Evolutionary conservation across 495 filamentous ascomycete genomes (phyloP).

Genomic region (Talaromyces ruber): DNA sequence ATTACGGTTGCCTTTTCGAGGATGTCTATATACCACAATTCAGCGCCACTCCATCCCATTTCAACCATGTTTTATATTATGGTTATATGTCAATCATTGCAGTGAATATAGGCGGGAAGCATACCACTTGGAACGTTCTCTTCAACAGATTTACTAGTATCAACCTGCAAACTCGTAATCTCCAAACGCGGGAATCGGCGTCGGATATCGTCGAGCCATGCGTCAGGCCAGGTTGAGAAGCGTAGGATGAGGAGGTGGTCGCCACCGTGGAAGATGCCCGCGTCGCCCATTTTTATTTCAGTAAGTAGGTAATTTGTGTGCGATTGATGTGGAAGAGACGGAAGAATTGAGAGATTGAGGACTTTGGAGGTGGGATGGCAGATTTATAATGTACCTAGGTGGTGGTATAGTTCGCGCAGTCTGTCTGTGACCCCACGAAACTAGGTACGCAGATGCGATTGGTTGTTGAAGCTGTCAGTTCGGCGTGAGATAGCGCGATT

Average conservation of each 20-base stretch:
- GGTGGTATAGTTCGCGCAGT: not conserved
- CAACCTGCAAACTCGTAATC: not conserved
- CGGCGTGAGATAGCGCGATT: not conserved
- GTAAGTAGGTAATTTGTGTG: not conserved
- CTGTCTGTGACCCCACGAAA: not conserved
- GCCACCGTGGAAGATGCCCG: not conserved
- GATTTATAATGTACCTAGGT: not conserved
- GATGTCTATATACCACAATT: not conserved
- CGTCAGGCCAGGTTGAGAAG: not conserved
- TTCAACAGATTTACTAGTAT: not conserved
- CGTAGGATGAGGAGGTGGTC: constrained; percentile 3
- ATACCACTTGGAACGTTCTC: constrained; percentile 2
- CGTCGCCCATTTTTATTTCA: not conserved
- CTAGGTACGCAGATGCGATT: not conserved
- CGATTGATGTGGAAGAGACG: not conserved
- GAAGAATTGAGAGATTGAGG: not conserved
- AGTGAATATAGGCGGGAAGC: too few species aligned
- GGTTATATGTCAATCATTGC: too few species aligned
- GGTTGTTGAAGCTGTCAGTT: not conserved
- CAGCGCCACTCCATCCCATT: not conserved
- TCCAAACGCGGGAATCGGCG: not conserved
- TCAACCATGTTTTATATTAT: too few species aligned
- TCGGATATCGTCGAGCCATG: constrained; percentile 2
- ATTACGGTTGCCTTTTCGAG: not conserved
- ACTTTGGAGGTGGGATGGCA: not conserved